Percentiles rank a stretch among this genome's conserved stretches.
These are phyloP conservation scores for Phytophthora niederhauseri DNA, from an alignment of 352 stramenopile genomes.

Conservation along the genomic window DNA sequence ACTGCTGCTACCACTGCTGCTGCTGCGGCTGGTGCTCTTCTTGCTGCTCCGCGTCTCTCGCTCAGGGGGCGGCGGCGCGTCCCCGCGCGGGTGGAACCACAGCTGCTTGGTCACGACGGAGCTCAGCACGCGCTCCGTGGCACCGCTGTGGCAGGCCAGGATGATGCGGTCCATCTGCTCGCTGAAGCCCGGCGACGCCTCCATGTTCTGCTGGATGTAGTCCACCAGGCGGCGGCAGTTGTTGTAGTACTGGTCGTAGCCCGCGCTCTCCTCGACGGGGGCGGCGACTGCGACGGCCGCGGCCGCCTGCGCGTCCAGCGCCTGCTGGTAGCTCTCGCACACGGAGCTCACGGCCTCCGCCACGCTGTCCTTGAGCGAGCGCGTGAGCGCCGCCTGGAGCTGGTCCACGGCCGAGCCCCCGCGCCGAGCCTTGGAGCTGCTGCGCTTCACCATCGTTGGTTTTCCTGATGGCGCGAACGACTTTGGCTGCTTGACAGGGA, in stretches of 20 bases:
- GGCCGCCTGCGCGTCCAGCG: conserved; percentile 17
- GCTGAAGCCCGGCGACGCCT: conserved; percentile 57
- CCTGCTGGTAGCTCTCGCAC: conserved; percentile 48
- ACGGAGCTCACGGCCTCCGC: conserved; percentile 55
- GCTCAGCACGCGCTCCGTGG: conserved; percentile 52
- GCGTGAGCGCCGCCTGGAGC: conserved; percentile 44
- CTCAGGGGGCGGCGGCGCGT: conserved; percentile 2
- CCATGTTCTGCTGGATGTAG: conserved; percentile 74
- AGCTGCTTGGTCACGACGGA: conserved; percentile 71
- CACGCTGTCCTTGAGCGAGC: conserved; percentile 53
- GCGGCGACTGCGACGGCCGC: background rate
- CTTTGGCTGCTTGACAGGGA: background rate
- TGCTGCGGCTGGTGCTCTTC: conserved; percentile 10
- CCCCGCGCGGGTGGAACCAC: conserved; percentile 50
- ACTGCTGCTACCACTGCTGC: background rate
- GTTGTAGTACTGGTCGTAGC: conserved; percentile 66
- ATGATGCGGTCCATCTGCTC: conserved; percentile 78
- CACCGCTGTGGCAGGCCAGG: conserved; percentile 66
- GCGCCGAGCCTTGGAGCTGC: conserved; percentile 25
- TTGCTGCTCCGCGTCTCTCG: conserved; percentile 8
- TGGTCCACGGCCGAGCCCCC: conserved; percentile 23
- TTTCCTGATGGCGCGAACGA: background rate
- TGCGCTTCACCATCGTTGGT: conserved; percentile 35
- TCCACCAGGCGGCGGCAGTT: conserved; percentile 62
- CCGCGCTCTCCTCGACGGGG: conserved; percentile 19